These are phyloP conservation scores for Mycena latifolia DNA, from an alignment of 768 basidiomycete species.

Conservation along the genomic window DNA sequence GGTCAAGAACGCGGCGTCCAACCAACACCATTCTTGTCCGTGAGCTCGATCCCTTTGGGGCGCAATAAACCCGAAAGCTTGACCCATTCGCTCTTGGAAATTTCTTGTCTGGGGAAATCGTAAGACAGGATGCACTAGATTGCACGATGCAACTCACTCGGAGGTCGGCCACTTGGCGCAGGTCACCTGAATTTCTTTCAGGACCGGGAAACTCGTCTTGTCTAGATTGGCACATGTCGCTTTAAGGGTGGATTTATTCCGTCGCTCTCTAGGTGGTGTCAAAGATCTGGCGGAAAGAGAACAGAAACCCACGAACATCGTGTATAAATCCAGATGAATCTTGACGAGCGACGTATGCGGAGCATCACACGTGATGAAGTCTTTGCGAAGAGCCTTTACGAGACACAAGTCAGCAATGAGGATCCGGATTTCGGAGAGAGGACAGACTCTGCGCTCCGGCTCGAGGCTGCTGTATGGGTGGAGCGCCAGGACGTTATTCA, in stretches of 20 bases:
- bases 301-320: background rate
- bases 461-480: no score
- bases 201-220: constrained; percentile 2
- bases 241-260: background rate
- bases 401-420: background rate
- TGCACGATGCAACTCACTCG: background rate
- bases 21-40: background rate
- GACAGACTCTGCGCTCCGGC: background rate
- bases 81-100: constrained; percentile 8
- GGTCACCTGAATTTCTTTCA: constrained; percentile 4
- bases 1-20: no score
- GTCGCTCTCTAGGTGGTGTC: background rate
- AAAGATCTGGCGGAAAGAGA: no score
- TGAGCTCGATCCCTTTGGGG: constrained; percentile 13
- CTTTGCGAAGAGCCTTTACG: background rate
- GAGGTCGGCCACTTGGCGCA: constrained; percentile 15
- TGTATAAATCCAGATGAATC: background rate
- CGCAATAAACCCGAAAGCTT: constrained; percentile 4
- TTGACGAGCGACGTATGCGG: constrained; percentile 1
- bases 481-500: background rate
- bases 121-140: background rate
- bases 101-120: background rate
- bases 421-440: background rate
- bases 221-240: background rate
- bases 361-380: background rate